phyloP scores from a whole-genome alignment of 345 rosid species.

The Noccaea caerulescens region DNA sequence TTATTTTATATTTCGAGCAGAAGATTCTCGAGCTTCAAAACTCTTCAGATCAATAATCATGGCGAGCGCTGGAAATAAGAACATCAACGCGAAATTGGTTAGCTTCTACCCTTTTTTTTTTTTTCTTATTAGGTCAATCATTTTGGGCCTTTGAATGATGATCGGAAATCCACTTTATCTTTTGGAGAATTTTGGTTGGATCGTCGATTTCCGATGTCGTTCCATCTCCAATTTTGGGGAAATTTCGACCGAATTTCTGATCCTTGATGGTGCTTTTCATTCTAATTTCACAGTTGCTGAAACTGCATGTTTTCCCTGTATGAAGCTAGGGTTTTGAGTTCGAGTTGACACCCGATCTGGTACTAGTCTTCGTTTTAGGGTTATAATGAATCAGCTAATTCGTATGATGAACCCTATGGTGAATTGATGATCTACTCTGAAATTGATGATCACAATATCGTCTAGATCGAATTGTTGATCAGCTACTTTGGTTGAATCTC shows the following conservation, averaged over 20 bases:
- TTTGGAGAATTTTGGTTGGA: constrained; percentile 21
- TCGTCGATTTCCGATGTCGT: constrained; percentile 18
- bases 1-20: constrained; percentile 6
- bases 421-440: too few relatives aligned
- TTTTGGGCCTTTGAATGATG: not conserved
- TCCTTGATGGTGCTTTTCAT: not conserved
- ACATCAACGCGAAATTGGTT: constrained; percentile 48
- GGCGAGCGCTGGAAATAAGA: constrained; percentile 46
- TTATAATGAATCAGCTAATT: too few relatives aligned
- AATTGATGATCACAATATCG: too few relatives aligned
- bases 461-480: too few relatives aligned
- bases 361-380: not conserved
- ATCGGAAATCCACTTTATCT: not conserved
- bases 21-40: constrained; percentile 13
- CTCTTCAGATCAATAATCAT: constrained; percentile 34
- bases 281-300: not conserved
- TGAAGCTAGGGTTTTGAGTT: constrained; percentile 36
- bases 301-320: not conserved
- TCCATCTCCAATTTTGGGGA: constrained; percentile 18
- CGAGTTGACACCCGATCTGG: constrained; percentile 26
- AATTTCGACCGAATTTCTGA: not conserved
- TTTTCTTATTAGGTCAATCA: not conserved
- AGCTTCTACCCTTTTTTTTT: not conserved
- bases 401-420: too few relatives aligned
- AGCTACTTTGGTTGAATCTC: too few relatives aligned